Percentiles rank a stretch among this genome's conserved stretches.
phyloP scores from a whole-genome alignment of 2,329 filamentous ascomycete species.

The Pseudogymnoascus sp. region DNA sequence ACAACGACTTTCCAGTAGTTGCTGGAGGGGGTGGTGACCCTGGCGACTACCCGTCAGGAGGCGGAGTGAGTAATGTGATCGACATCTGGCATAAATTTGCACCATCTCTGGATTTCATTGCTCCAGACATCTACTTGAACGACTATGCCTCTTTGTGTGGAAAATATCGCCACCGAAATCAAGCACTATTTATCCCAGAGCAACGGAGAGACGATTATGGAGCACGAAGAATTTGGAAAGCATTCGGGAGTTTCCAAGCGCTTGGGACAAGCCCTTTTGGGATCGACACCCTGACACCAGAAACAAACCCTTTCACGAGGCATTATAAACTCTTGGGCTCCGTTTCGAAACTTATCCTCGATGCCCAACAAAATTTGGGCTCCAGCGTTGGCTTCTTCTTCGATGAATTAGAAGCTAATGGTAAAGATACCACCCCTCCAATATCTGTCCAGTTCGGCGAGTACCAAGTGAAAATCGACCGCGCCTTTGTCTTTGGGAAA shows the following conservation, averaged over 20 bases:
- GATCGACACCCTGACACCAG: constrained; percentile 33
- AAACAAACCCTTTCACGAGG: neutral
- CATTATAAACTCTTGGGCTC: neutral
- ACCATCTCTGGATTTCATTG: constrained; percentile 38
- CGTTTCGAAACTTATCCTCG: neutral
- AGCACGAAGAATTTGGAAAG: constrained; percentile 33
- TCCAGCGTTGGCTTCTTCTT: constrained; percentile 37
- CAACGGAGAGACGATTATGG: constrained; percentile 39
- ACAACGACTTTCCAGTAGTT: constrained; percentile 31
- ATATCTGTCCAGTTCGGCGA: constrained; percentile 17
- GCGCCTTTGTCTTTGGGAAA: constrained; percentile 40
- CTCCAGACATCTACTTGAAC: constrained; percentile 42
- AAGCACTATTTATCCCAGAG: constrained; percentile 42
- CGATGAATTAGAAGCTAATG: constrained; percentile 29
- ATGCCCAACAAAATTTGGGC: constrained; percentile 16
- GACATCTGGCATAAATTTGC: constrained; percentile 40
- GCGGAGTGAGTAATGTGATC: constrained; percentile 34
- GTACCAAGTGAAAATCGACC: constrained; percentile 34
- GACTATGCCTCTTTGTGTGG: constrained; percentile 35
- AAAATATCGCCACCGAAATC: constrained; percentile 35
- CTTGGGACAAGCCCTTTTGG: constrained; percentile 33
- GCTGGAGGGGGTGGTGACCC: constrained; percentile 37
- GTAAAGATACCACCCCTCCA: constrained; percentile 23
- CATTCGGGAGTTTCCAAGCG: constrained; percentile 31
- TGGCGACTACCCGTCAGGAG: constrained; percentile 42